phyloP scores from a whole-genome alignment of 225 moss, liverwort and hornwort species.

The Climacium dendroides region DNA sequence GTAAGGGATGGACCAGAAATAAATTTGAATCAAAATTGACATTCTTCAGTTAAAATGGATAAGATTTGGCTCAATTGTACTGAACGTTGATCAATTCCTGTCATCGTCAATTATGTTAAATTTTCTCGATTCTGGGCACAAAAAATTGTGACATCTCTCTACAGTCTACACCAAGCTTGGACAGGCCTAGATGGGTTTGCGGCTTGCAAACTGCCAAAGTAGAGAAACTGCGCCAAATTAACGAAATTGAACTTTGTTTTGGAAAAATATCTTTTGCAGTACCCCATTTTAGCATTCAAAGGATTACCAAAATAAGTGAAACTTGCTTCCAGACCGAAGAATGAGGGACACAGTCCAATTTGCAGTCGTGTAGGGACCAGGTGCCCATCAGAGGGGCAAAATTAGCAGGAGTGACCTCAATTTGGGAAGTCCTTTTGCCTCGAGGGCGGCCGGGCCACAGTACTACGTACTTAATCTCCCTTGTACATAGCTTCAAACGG shows the following conservation, averaged over 20 bases:
- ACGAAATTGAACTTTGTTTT: too few species aligned
- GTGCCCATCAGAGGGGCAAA: not conserved
- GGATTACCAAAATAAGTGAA: not conserved
- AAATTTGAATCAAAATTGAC: too few species aligned
- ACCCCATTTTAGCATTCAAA: too few species aligned
- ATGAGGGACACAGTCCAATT: not conserved
- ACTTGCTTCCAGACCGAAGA: not conserved
- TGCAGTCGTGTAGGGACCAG: not conserved
- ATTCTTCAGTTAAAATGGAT: too few species aligned
- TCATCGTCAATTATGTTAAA: too few species aligned
- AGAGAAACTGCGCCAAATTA: too few species aligned
- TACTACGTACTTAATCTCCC: not conserved
- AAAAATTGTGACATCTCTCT: rapidly evolving
- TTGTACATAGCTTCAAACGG: not conserved
- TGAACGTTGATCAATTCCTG: rapidly evolving
- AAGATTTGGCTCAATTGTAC: not conserved
- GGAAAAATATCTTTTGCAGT: not conserved
- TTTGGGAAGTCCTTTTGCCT: not conserved
- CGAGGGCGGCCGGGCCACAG: not conserved
- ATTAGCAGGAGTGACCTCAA: not conserved
- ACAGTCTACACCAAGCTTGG: not conserved
- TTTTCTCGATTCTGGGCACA: too few species aligned
- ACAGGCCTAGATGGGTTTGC: not conserved
- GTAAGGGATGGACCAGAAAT: too few species aligned
- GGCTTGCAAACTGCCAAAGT: rapidly evolving